phyloP scores from a whole-genome alignment of 306 rosid species.

The Lathyrus oleraceus region DNA sequence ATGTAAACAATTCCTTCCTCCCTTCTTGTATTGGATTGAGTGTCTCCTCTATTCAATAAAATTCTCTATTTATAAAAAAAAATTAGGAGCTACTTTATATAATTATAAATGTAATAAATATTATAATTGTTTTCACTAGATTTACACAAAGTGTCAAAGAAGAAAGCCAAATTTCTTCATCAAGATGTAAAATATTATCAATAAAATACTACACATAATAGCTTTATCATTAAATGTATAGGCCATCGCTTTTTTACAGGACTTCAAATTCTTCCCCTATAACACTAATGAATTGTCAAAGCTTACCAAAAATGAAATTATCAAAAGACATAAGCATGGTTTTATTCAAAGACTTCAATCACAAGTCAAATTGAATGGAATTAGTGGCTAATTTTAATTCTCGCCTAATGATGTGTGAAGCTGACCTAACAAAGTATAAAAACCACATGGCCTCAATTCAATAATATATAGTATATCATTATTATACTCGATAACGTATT shows the following conservation, averaged over 20 bases:
- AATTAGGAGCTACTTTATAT: too few species aligned
- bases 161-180: too few species aligned
- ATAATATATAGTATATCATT: background rate
- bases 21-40: too few species aligned
- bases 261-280: background rate
- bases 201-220: too few species aligned
- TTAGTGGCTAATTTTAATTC: constrained; percentile 30
- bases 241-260: background rate
- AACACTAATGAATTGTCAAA: constrained; percentile 13
- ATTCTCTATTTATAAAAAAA: too few species aligned
- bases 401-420: constrained; percentile 40
- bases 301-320: constrained; percentile 7
- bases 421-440: constrained; percentile 38
- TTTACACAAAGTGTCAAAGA: too few species aligned
- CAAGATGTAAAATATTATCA: too few species aligned
- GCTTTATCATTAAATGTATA: too few species aligned
- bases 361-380: constrained; percentile 42
- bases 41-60: too few species aligned
- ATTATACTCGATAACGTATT: constrained; percentile 1
- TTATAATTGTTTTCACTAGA: too few species aligned
- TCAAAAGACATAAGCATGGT: background rate
- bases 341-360: constrained; percentile 21
- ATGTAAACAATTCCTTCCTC: too few species aligned
- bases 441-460: background rate
- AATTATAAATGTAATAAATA: too few species aligned